A percentile compares a stretch with the other conserved stretches of the same genome.
phyloP scores from a whole-genome alignment of 2,329 filamentous ascomycete genomes.

The Colletotrichum lindemuthianum region DNA sequence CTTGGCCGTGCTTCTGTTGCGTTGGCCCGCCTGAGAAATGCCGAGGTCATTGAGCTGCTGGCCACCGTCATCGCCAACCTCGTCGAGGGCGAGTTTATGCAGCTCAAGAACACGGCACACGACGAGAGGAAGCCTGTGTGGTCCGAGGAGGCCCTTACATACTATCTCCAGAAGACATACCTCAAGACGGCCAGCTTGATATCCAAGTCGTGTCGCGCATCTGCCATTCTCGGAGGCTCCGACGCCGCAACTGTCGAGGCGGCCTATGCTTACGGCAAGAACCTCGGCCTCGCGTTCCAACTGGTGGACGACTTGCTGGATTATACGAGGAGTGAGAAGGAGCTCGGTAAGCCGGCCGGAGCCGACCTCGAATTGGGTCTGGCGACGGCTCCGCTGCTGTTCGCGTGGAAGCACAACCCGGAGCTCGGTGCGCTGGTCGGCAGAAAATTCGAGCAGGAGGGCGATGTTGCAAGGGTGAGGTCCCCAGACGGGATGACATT shows the following conservation, averaged over 20 bases:
- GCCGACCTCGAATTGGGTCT: constrained; percentile 93
- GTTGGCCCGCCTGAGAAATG: constrained; percentile 87
- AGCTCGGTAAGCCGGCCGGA: constrained; percentile 93
- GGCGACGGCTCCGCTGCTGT: constrained; percentile 91
- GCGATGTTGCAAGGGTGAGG: constrained; percentile 85
- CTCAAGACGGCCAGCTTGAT: constrained; percentile 96
- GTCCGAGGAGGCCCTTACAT: constrained; percentile 88
- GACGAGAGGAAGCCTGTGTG: constrained; percentile 87
- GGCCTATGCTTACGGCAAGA: constrained; percentile 91
- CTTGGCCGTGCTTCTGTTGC: constrained; percentile 93
- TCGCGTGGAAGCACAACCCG: constrained; percentile 91
- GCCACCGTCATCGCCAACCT: constrained; percentile 97
- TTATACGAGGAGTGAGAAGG: constrained; percentile 85
- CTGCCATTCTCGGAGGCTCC: constrained; percentile 84
- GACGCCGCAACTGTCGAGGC: constrained; percentile 85
- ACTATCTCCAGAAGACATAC: constrained; percentile 98
- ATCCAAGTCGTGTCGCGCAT: constrained; percentile 92
- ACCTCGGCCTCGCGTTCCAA: constrained; percentile 94
- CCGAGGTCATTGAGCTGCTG: constrained; percentile 93
- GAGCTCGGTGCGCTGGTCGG: constrained; percentile 90
- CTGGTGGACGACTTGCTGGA: constrained; percentile 98
- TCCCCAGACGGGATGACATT: constrained; percentile 20
- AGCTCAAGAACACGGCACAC: constrained; percentile 92
- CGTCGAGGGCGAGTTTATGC: constrained; percentile 99
- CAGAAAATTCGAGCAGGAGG: constrained; percentile 84